Base-by-base conservation (phyloP, 2,329 filamentous ascomycete genomes). In the Botrytis elliptica region DNA sequence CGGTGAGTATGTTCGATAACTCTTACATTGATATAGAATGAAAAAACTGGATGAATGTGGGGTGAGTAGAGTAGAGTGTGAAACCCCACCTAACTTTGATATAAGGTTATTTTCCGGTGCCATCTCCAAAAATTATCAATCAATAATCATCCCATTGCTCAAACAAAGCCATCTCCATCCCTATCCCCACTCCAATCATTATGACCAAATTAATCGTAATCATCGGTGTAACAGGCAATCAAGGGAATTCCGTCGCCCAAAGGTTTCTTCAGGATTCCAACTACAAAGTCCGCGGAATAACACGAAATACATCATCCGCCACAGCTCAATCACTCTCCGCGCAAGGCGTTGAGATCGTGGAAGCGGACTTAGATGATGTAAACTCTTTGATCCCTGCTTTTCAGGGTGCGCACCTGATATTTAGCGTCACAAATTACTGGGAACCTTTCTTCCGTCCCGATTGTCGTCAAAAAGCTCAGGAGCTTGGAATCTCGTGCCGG, bases 191-290 rank as follows among this genome's bases (percentile, higher is more conserved):
- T 29, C 25, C 62, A 40, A 42, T 25, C 49, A 63, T 16, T 16
- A 68, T 72, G 71, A 4, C 63, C 25, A 72, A 72, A 42, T 16
- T 72, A 59, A 69, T 72, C 20, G 38, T 72, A 12, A 72, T 72
- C 3, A 33, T 72, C 40, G 63, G 71, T 16, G 33, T 69, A 7
- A 69, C 63, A 14, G 63, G 63, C 4, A 72, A 72, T 20, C 57
- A 88, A 77, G 86, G 86, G 52, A 82, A 84, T 42, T 86, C 85
- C 25, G 84, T 88, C 52, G 81, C 87, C 71, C 75, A 81, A 10
- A 79, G 81, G 68, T 82, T 87, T 73, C 83, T 87, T 75, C 81
- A 68, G 38, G 74, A 87, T 77, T 80, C 83, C 38, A 78, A 83
- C 63, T 87, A 83, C 80, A 82, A 79, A 55, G 80, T 88, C 59